Evolutionary conservation across 2,329 filamentous ascomycete genomes (phyloP), one percentile per base, ranked within the genome.

Genomic region (Domatiomyces catenatus): DNA sequence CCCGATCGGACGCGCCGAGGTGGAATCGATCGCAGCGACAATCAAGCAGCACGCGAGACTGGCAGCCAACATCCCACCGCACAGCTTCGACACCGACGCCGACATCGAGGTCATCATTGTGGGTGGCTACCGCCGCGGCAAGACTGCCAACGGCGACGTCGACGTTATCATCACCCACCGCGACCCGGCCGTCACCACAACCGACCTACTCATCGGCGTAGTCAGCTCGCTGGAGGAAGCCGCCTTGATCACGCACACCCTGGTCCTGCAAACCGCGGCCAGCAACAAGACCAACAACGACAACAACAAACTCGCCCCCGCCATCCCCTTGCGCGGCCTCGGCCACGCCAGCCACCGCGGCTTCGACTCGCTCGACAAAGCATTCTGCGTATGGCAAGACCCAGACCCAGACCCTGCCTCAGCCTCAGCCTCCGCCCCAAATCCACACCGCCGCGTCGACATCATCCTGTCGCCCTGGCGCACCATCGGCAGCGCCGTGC

Each of bases 401-500:
- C 82, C 82, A 0, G 48, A 65, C 3, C 75, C n/a, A n/a, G n/a
- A 70, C 57, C 63, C 61, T 18, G 48, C 48, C 18, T 47, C 57
- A 52, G 1, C 51, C 54, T 22, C 24, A 1, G 36, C 39, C 17
- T 50, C 26, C 60, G 89, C 88, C 53, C 75, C 79, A 0, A 86
- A 87, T 58, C 75, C 76, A 0, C 90, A 94, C 62, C 79, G 88
- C 18, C 75, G 90, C 45, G 89, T 96, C 1, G 90, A 96, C 62
- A 94, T 96, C 52, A 90, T 96, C 57, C 73, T 96, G 54, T 81
- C 80, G 19, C 87, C 89, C 0, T 95, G 90, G 86, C 82, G 81
- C 50, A 94, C 87, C 0, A 80, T 85, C 0, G 90, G 92, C 0
- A 95, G 88, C 59, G 90, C 89, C 0, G 75, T 96, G 3, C 69